phyloP scores from a whole-genome alignment of 495 filamentous ascomycete species.

The Aspergillus egyptiacus region DNA sequence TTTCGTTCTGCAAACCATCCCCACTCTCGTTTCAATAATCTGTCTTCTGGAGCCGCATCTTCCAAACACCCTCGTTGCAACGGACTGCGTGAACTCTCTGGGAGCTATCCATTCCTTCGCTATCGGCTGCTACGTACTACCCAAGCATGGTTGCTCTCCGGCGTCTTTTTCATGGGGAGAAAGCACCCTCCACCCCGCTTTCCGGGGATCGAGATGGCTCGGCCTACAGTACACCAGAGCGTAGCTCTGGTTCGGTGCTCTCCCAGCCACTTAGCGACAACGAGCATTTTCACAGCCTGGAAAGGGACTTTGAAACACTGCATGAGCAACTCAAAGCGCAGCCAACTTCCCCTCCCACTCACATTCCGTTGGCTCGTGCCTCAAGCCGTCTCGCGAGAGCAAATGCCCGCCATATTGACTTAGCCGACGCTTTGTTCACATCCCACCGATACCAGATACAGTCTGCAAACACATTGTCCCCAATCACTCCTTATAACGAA shows the following conservation, averaged over 20 bases:
- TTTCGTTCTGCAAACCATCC: background rate
- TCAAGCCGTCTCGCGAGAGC: constrained; percentile 14
- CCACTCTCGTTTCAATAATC: background rate
- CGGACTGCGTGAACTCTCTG: background rate
- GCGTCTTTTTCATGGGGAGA: constrained; percentile 35
- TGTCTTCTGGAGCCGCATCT: background rate
- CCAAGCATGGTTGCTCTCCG: constrained; percentile 34
- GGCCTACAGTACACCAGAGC: constrained; percentile 14
- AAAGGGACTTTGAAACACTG: constrained; percentile 38
- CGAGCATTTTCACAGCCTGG: constrained; percentile 35
- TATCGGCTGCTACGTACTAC: background rate
- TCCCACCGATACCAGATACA: constrained; percentile 27
- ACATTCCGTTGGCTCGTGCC: constrained; percentile 19
- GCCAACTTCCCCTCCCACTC: constrained; percentile 27
- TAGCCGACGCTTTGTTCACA: constrained; percentile 35
- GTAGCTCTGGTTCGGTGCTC: constrained; percentile 4
- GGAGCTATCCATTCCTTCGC: background rate
- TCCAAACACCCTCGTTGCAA: background rate
- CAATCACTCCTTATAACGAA: constrained; percentile 40
- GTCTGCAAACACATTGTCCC: constrained; percentile 21
- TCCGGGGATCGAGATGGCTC: constrained; percentile 9
- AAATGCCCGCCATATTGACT: constrained; percentile 34
- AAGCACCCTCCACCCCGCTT: constrained; percentile 13
- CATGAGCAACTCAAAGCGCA: constrained; percentile 30
- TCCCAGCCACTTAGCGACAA: constrained; percentile 22